These are phyloP conservation scores for Cyclospora cayetanensis DNA, from an alignment of 169 alveolate genomes.

Conservation along the genomic window DNA sequence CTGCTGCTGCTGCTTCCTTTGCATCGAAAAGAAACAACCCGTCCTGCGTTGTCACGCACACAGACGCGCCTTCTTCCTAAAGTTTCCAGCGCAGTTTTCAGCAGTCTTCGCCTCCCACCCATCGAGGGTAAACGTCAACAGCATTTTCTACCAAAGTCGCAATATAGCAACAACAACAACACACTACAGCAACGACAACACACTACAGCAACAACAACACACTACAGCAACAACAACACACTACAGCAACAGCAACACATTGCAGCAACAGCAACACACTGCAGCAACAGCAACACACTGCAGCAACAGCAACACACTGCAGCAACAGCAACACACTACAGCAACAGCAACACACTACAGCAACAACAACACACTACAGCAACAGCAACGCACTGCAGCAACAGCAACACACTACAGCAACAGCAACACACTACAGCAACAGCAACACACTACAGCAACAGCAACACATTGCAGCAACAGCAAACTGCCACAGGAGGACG, in stretches of 20 bases:
- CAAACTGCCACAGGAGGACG: background rate
- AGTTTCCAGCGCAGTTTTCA: no score
- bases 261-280: background rate
- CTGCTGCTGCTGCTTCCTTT: slow-evolving; percentile 10
- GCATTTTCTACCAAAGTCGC: no score
- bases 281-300: background rate
- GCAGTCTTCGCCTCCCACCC: no score
- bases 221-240: no score
- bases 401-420: no score
- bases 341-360: background rate
- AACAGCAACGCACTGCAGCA: background rate
- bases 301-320: background rate
- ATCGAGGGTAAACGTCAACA: no score
- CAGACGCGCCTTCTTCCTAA: no score
- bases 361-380: background rate
- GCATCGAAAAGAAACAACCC: slow-evolving; percentile 15
- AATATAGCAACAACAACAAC: background rate
- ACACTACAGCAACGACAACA: no score
- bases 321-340: background rate
- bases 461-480: background rate
- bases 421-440: no score
- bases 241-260: background rate
- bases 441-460: background rate
- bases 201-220: no score
- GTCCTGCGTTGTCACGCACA: background rate